phyloP scores from a whole-genome alignment of 768 basidiomycete species.

The Amylocystis lapponica region DNA sequence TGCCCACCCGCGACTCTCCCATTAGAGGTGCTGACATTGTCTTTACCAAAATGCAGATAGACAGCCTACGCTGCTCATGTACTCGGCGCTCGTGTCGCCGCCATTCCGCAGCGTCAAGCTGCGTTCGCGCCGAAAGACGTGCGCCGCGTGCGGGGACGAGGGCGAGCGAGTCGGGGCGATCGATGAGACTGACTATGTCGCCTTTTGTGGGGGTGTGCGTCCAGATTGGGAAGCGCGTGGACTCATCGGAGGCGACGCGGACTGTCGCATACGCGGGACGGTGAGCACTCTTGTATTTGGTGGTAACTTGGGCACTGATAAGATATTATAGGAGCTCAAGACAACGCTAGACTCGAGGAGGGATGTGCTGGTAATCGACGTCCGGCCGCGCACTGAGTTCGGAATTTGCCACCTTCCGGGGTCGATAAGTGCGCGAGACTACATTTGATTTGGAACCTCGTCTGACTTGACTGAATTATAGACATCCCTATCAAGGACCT shows the following conservation, averaged over 20 bases:
- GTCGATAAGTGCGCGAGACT: constrained; percentile 55
- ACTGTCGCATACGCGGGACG: constrained; percentile 25
- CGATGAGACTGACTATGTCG: constrained; percentile 67
- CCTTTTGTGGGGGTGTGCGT: constrained; percentile 73
- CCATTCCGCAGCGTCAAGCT: constrained; percentile 83
- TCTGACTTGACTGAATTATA: too few relatives aligned
- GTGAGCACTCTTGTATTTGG: constrained; percentile 16
- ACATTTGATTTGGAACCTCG: not conserved
- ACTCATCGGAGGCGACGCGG: constrained; percentile 23
- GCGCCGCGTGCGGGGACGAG: constrained; percentile 67
- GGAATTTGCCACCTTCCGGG: constrained; percentile 78
- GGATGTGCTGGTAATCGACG: constrained; percentile 56
- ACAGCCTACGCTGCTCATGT: constrained; percentile 63
- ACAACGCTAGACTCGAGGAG: constrained; percentile 27
- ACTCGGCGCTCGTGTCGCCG: constrained; percentile 60
- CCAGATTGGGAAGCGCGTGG: constrained; percentile 65
- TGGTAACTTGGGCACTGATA: too few relatives aligned
- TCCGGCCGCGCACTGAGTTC: constrained; percentile 74
- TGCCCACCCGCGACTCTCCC: constrained; percentile 7
- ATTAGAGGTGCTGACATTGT: not conserved
- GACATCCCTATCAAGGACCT: constrained; percentile 71
- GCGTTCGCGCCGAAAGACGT: constrained; percentile 63
- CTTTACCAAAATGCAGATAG: constrained; percentile 36
- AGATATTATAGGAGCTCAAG: constrained; percentile 44
- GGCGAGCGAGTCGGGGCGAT: constrained; percentile 40